These are phyloP conservation scores for Pythium monospermum DNA, from an alignment of 352 stramenopile genomes.

Conservation along the genomic window DNA sequence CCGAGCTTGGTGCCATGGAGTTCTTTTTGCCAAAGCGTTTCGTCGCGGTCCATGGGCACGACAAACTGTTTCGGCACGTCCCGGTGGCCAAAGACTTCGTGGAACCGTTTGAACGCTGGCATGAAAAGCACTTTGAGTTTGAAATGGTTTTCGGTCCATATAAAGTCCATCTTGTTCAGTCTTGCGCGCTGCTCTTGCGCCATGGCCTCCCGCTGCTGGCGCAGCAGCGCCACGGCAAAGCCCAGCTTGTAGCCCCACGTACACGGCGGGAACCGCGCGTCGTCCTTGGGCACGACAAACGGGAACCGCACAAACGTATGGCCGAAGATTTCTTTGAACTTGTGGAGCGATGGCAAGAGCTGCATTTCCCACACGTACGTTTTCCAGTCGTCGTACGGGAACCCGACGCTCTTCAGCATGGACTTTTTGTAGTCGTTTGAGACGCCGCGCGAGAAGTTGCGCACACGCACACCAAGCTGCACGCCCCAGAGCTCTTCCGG, in stretches of 20 bases:
- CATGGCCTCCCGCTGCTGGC: conserved; percentile 47
- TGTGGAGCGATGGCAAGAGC: conserved; percentile 63
- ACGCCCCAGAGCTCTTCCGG: conserved; percentile 43
- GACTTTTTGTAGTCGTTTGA: conserved; percentile 51
- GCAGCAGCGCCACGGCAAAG: conserved; percentile 87
- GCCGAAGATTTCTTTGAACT: conserved; percentile 84
- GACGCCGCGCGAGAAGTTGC: conserved; percentile 53
- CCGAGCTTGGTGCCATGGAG: conserved; percentile 19
- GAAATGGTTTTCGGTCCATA: conserved; percentile 66
- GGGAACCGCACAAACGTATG: conserved; percentile 89
- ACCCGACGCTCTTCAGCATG: conserved; percentile 56
- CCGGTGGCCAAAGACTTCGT: conserved; percentile 30
- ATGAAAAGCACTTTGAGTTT: conserved; percentile 62
- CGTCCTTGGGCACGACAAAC: conserved; percentile 78
- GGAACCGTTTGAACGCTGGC: conserved; percentile 29
- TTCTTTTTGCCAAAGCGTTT: conserved; percentile 5
- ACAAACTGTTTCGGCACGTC: conserved; percentile 35
- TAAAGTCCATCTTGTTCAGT: conserved; percentile 59
- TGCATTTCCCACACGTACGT: conserved; percentile 70
- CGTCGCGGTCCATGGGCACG: conserved; percentile 17
- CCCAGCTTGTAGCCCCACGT: conserved; percentile 89
- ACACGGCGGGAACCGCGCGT: conserved; percentile 74
- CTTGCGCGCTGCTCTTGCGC: conserved; percentile 22
- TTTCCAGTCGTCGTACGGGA: conserved; percentile 62
- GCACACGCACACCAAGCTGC: conserved; percentile 44